phyloP scores from a whole-genome alignment of 768 basidiomycete genomes.

The Hygrophorus pudorinus region DNA sequence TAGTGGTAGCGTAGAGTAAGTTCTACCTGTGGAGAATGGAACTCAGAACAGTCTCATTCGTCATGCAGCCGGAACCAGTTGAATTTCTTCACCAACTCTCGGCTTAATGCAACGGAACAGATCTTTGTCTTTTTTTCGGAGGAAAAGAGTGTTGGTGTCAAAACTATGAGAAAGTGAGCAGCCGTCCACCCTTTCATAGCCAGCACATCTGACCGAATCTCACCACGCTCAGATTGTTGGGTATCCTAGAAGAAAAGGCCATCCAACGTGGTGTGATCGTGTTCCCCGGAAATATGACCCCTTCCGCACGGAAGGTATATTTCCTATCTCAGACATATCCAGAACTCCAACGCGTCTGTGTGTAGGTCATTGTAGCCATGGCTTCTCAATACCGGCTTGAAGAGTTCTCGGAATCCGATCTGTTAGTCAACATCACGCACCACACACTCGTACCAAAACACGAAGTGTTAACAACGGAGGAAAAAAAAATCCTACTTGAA shows the following conservation, averaged over 20 bases:
- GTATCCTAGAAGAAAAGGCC: conserved; percentile 83
- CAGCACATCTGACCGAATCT: conserved; percentile 6
- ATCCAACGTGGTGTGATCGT: conserved; percentile 91
- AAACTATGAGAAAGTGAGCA: conserved; percentile 93
- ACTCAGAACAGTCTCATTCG: conserved; percentile 7
- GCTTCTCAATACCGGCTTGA: conserved; percentile 78
- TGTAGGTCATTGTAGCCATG: conserved; percentile 88
- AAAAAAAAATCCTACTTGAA: conserved; percentile 79
- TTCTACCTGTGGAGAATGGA: conserved; percentile 13
- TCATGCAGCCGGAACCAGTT: conserved; percentile 68
- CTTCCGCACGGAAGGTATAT: conserved; percentile 85
- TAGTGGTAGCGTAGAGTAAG: conserved; percentile 79
- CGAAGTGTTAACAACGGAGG: conserved; percentile 73
- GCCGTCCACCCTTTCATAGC: background rate
- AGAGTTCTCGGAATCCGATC: conserved; percentile 93
- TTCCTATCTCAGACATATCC: background rate
- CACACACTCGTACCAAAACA: conserved; percentile 93
- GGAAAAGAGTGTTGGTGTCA: conserved; percentile 90
- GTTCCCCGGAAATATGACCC: conserved; percentile 93
- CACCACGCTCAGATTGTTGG: conserved; percentile 54
- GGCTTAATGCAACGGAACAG: conserved; percentile 56
- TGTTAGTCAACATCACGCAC: conserved; percentile 95
- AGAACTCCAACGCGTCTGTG: conserved; percentile 1
- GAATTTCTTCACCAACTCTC: conserved; percentile 81
- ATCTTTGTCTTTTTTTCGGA: conserved; percentile 97